Evolutionary conservation across 495 filamentous ascomycete genomes (phyloP).

Genomic region (Sabuloglossum arenarium): DNA sequence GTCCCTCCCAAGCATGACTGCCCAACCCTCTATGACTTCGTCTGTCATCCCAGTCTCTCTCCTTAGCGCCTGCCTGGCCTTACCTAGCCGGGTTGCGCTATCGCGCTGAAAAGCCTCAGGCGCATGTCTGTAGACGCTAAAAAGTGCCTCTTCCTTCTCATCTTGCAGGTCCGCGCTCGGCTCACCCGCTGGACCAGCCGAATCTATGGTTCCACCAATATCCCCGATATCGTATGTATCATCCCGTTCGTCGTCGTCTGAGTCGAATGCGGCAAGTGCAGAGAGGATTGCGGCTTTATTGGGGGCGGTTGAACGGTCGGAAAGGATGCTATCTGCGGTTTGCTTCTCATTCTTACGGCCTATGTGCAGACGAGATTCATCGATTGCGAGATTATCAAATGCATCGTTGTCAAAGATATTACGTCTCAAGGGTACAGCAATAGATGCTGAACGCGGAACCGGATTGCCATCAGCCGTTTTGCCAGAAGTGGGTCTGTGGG

Average conservation of each 20-base stretch:
- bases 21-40: slow-evolving; percentile 90
- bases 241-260: slow-evolving; percentile 89
- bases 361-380: slow-evolving; percentile 42
- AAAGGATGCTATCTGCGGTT: slow-evolving; percentile 42
- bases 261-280: slow-evolving; percentile 78
- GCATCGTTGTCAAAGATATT: slow-evolving; percentile 69
- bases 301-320: slow-evolving; percentile 31
- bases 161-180: slow-evolving; percentile 14
- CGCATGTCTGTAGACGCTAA: slow-evolving; percentile 38
- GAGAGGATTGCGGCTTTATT: slow-evolving; percentile 81
- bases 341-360: slow-evolving; percentile 43
- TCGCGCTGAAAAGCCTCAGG: slow-evolving; percentile 49
- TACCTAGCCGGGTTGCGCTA: slow-evolving; percentile 39
- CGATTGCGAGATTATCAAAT: slow-evolving; percentile 47
- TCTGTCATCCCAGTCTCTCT: slow-evolving; percentile 75
- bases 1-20: slow-evolving; percentile 58
- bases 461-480: slow-evolving; percentile 5
- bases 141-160: slow-evolving; percentile 27
- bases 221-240: slow-evolving; percentile 90
- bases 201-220: slow-evolving; percentile 70
- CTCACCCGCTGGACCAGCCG: slow-evolving; percentile 20
- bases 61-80: slow-evolving; percentile 39
- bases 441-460: slow-evolving; percentile 22
- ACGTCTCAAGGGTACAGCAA: slow-evolving; percentile 23
- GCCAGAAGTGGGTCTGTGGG: slow-evolving; percentile 8